Evolutionary conservation across 257 asterid species (phyloP).

Genomic region (Echites panduratus): DNA sequence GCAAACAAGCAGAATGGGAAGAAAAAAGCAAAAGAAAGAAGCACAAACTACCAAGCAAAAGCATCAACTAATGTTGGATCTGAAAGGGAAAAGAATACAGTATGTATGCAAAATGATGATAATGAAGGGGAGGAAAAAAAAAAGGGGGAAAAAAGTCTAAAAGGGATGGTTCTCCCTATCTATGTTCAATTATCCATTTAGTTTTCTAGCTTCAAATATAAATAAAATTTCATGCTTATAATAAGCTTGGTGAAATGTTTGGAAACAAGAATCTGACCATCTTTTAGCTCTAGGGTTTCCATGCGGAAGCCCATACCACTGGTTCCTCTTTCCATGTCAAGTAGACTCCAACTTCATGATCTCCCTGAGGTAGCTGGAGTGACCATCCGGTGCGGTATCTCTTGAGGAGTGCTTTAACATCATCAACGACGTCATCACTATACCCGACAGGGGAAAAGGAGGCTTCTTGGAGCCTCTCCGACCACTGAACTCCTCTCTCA

Average conservation of each 20-base stretch:
- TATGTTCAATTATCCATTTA: neutral
- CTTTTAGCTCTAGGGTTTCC: constrained; percentile 50
- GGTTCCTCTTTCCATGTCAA: constrained; percentile 81
- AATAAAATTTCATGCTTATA: neutral
- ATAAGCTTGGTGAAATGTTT: neutral
- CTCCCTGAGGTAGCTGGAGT: constrained; percentile 22
- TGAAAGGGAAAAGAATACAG: constrained; percentile 13
- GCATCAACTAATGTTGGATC: constrained; percentile 20
- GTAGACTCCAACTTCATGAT: constrained; percentile 44
- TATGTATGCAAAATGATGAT: neutral
- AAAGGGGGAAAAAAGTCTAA: neutral
- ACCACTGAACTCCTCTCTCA: constrained; percentile 73
- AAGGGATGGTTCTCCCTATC: neutral
- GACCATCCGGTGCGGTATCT: constrained; percentile 79
- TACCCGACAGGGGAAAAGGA: constrained; percentile 30
- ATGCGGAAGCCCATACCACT: constrained; percentile 83
- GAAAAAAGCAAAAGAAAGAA: constrained; percentile 25
- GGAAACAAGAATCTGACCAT: neutral
- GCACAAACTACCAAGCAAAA: constrained; percentile 46
- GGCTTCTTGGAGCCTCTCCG: constrained; percentile 42
- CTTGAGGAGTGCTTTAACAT: constrained; percentile 64
- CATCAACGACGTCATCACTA: constrained; percentile 74
- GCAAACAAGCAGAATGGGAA: constrained; percentile 46
- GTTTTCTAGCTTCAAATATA: neutral
- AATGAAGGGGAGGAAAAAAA: neutral